These are phyloP conservation scores for Populus alba DNA, from an alignment of 345 rosid genomes.

Conservation along the genomic window DNA sequence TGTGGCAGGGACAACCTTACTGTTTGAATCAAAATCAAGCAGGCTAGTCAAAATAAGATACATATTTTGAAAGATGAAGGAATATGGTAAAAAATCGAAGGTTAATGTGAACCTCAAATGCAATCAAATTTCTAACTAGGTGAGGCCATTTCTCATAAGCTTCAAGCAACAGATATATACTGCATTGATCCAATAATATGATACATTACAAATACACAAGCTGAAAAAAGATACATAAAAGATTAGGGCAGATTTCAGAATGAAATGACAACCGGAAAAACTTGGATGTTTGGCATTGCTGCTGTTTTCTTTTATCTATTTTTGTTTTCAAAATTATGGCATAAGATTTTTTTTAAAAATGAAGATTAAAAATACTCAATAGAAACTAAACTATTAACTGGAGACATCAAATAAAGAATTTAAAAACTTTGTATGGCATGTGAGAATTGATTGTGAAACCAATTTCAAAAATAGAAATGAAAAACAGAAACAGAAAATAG, in stretches of 20 bases:
- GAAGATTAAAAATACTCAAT: no score
- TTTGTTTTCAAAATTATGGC: no score
- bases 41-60: background rate
- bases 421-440: no score
- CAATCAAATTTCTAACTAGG: background rate
- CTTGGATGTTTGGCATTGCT: no score
- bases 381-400: no score
- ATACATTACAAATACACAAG: background rate
- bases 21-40: background rate
- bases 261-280: background rate
- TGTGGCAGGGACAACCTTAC: background rate
- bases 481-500: no score
- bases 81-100: background rate
- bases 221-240: background rate
- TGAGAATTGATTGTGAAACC: no score
- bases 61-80: background rate
- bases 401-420: no score
- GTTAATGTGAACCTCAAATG: background rate
- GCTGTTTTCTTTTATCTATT: no score
- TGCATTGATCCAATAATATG: conserved; percentile 1
- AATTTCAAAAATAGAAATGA: no score
- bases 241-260: background rate
- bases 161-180: conserved; percentile 2
- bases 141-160: background rate
- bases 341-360: no score